A percentile compares a stretch with the other conserved stretches of the same genome.
Evolutionary conservation across 352 stramenopile genomes (phyloP).

Genomic region (Globisporangium solare): DNA sequence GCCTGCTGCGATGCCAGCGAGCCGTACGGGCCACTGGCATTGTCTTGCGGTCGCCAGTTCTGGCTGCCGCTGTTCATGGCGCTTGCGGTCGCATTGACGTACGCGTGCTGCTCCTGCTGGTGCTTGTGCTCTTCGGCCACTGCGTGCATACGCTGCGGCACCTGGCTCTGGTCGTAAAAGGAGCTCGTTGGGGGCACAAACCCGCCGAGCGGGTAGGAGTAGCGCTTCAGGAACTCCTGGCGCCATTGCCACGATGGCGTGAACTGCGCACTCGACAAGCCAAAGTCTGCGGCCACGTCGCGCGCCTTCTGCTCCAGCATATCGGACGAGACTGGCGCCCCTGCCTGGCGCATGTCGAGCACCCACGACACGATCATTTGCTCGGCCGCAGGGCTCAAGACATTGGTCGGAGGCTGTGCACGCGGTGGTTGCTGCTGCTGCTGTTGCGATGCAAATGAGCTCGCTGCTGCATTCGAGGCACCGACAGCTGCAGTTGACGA

Average conservation of each 20-base stretch:
- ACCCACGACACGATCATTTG: constrained; percentile 15
- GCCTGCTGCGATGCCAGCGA: constrained; percentile 13
- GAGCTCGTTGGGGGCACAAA: constrained; percentile 1
- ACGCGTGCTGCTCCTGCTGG: constrained; percentile 11
- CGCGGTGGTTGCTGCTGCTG: constrained; percentile 5
- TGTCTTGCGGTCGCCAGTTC: constrained; percentile 1
- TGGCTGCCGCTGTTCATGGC: background rate
- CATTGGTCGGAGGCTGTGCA: constrained; percentile 1
- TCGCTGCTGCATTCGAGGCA: background rate
- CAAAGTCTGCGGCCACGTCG: constrained; percentile 10
- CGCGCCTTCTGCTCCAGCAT: constrained; percentile 15
- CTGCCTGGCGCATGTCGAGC: constrained; percentile 10
- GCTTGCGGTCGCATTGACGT: background rate
- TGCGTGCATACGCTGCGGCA: constrained; percentile 3
- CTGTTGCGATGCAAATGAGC: background rate
- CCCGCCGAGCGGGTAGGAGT: constrained; percentile 12
- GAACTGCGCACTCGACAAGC: constrained; percentile 6
- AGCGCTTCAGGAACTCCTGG: constrained; percentile 16
- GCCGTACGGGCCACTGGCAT: constrained; percentile 6
- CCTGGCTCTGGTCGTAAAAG: constrained; percentile 2
- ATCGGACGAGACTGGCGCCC: constrained; percentile 6
- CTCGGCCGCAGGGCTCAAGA: constrained; percentile 4
- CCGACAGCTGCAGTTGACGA: constrained; percentile 3
- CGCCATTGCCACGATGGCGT: constrained; percentile 15
- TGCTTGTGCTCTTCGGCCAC: constrained; percentile 7